These are phyloP conservation scores for Blastobotrys parvus DNA, from an alignment of 805 yeast species.

Conservation along the genomic window DNA sequence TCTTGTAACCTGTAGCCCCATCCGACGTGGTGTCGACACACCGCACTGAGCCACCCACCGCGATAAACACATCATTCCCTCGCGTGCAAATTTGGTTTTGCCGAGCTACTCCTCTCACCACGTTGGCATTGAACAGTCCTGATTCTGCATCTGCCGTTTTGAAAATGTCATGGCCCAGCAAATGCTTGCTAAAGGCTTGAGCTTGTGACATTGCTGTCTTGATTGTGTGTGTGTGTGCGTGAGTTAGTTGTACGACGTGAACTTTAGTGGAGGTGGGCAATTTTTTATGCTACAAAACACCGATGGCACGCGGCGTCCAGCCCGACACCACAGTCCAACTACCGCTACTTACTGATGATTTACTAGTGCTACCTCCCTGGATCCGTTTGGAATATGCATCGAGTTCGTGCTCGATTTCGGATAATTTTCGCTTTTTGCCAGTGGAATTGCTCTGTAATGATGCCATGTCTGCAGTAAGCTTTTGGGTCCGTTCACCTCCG, in stretches of 20 bases:
- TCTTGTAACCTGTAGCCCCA: conserved; percentile 3
- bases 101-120: neutral
- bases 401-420: conserved; percentile 10
- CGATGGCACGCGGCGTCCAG: conserved; percentile 18
- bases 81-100: conserved; percentile 10
- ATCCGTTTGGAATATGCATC: conserved; percentile 8
- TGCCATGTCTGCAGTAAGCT: conserved; percentile 7
- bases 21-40: conserved; percentile 18
- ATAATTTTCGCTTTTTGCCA: conserved; percentile 1
- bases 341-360: neutral
- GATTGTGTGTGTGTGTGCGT: neutral
- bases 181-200: conserved; percentile 2
- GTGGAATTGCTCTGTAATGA: neutral
- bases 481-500: neutral
- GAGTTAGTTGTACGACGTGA: neutral
- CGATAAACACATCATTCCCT: conserved; percentile 28
- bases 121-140: neutral
- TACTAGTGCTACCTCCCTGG: neutral
- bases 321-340: conserved; percentile 10
- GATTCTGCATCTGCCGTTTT: conserved; percentile 1
- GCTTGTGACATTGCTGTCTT: neutral
- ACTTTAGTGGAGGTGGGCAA: no score
- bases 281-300: conserved; percentile 10
- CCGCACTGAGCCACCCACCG: conserved; percentile 29
- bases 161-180: conserved; percentile 4